Base-by-base conservation (phyloP, 2,329 filamentous ascomycete genomes). In the Botrytis pseudocinerea region DNA sequence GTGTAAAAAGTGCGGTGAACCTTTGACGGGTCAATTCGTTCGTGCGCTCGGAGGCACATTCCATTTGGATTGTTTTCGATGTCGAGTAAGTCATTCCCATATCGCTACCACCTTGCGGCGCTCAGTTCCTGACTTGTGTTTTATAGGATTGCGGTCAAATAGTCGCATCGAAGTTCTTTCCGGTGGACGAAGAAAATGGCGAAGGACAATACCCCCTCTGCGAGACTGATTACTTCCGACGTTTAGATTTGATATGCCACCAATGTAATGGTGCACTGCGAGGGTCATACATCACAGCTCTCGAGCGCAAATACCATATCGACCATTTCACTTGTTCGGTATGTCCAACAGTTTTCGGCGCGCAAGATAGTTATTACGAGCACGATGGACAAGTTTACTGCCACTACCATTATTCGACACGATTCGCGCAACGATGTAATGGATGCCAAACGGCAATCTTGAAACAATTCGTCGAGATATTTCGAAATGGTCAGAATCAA, bases 401-500 rank as follows among this genome's bases (percentile, higher is more conserved):
- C 82, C 96, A 99, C 82, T 99, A 97, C 82, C 96, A 99, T 83
- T 99, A 99, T 82, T 98, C 95, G 20, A 99, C 96, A 25, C 94
- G 94, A 80, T 98, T 98, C 81, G 96, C 96, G 51, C 95, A 98
- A 81, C 89, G 94, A 72, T 99, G 96, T 82, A 97, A 97, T 82
- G 96, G 96, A 76, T 99, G 96, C 80, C 94, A 97, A 80, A 98
- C 95, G 4, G 94, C 96, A 70, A 99, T 99, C 76, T 86, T 99
- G 61, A 99, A 99, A 84, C 96, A 99, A 82, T 99, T 99, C 82
- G 96, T 99, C 75, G 96, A 99, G 83, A 98, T 99, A 75, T 99
- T 95, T 83, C 92, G 96, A 78, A 98, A 98, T 82, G 95, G 95
- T 2, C 93, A 97, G 81, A 98, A 98, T 81, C 96, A 99, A 80